Conservation (phyloP, 2,329 filamentous ascomycete species). For the Coleophoma eucalyptorum region DNA sequence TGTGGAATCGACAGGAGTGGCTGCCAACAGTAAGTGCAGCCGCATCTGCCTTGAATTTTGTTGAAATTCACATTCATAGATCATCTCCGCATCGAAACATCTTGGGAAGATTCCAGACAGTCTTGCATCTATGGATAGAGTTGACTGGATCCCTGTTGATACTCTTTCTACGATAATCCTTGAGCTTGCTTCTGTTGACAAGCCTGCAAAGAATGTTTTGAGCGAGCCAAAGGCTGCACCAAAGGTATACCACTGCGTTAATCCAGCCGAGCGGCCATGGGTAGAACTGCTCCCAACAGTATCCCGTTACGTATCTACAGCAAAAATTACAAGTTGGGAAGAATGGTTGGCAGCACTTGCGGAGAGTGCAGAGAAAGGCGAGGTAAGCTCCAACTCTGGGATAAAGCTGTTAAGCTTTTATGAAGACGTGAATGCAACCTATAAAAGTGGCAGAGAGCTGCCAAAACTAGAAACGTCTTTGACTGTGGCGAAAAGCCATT, state of each 20-base stretch:
- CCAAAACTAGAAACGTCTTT: not conserved
- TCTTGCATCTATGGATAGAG: conserved; percentile 26
- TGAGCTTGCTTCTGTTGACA: conserved; percentile 26
- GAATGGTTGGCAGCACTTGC: conserved; percentile 43
- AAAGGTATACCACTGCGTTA: conserved; percentile 42
- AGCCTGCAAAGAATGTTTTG: not conserved
- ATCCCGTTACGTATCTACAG: conserved; percentile 30
- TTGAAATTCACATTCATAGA: not conserved
- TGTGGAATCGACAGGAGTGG: conserved; percentile 55
- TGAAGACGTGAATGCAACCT: conserved; percentile 30
- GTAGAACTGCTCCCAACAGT: conserved; percentile 8
- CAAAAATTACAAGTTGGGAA: conserved; percentile 1
- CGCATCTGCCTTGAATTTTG: not conserved
- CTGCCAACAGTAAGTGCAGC: conserved; percentile 34
- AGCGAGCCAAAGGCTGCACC: conserved; percentile 19
- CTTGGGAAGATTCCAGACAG: conserved; percentile 31
- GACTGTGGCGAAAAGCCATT: conserved; percentile 31
- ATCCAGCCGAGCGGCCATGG: conserved; percentile 39
- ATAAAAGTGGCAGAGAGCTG: conserved; percentile 24
- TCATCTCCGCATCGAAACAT: conserved; percentile 23
- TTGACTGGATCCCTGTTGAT: conserved; percentile 42
- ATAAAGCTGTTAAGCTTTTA: conserved; percentile 51
- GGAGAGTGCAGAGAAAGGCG: conserved; percentile 26
- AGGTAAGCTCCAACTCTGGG: conserved; percentile 39
- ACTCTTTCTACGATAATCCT: conserved; percentile 40